Conservation (phyloP, 768 basidiomycete species). For the Termitomyces sp. region DNA sequence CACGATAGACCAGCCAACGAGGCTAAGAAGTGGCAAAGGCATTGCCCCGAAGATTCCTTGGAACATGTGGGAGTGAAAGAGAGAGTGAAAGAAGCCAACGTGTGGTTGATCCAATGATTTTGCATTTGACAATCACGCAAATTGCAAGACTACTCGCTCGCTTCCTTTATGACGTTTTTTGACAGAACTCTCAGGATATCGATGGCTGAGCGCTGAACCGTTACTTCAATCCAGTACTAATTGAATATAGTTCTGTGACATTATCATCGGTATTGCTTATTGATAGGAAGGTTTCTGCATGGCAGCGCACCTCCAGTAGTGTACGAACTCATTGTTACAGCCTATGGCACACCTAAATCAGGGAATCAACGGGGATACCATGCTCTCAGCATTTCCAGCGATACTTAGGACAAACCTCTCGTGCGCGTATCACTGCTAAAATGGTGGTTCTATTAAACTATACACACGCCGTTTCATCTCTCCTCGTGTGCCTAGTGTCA, state of each 20-base stretch:
- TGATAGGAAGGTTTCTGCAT: too few relatives aligned
- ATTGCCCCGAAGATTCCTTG: constrained; percentile 7
- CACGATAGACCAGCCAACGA: constrained; percentile 62
- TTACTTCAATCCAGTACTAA: too few relatives aligned
- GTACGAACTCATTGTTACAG: too few relatives aligned
- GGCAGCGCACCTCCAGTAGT: too few relatives aligned
- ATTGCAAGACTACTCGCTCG: too few relatives aligned
- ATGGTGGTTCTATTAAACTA: background rate
- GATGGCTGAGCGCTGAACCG: too few relatives aligned
- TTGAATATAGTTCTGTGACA: too few relatives aligned
- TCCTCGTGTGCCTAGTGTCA: background rate
- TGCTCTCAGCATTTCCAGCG: background rate
- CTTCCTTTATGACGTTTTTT: too few relatives aligned
- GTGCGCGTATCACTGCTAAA: background rate
- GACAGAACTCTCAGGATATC: too few relatives aligned
- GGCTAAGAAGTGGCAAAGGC: constrained; percentile 27
- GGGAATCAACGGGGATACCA: background rate
- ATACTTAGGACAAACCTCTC: background rate
- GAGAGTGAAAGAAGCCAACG: background rate
- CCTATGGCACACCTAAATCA: background rate
- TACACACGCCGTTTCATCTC: background rate
- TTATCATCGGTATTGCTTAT: too few relatives aligned
- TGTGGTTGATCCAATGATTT: background rate
- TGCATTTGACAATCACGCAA: background rate
- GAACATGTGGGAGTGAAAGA: constrained; percentile 4